Percentiles rank a stretch among this genome's conserved stretches.
phyloP scores from a whole-genome alignment of 495 filamentous ascomycete genomes.

The Penicillium egyptiacum region DNA sequence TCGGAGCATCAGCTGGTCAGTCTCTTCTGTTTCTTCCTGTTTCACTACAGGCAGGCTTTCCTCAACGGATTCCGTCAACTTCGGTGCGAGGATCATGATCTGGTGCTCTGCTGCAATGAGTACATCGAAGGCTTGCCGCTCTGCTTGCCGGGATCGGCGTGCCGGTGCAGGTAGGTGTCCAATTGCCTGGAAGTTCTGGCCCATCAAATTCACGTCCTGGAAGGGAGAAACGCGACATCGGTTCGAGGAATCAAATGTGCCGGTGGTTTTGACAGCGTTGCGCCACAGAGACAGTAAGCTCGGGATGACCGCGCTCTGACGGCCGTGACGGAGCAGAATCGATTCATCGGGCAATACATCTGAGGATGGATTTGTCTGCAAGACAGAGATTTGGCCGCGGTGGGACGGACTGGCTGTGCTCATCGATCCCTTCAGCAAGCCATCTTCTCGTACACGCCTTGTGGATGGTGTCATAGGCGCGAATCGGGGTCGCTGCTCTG shows the following conservation, averaged over 20 bases:
- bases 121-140: constrained; percentile 55
- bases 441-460: constrained; percentile 58
- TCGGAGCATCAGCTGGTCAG: constrained; percentile 47
- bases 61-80: constrained; percentile 33
- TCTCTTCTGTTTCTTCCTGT: constrained; percentile 26
- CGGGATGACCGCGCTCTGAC: constrained; percentile 60
- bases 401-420: constrained; percentile 34
- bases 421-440: constrained; percentile 50
- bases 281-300: constrained; percentile 68
- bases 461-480: constrained; percentile 86
- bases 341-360: constrained; percentile 60
- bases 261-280: constrained; percentile 57
- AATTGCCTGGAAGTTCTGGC: constrained; percentile 63
- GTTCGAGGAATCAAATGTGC: constrained; percentile 53
- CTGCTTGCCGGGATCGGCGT: constrained; percentile 35
- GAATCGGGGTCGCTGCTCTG: constrained; percentile 56
- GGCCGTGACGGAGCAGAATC: constrained; percentile 66
- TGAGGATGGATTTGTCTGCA: constrained; percentile 44
- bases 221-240: constrained; percentile 46
- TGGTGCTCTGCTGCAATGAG: constrained; percentile 65
- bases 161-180: constrained; percentile 49
- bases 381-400: constrained; percentile 67
- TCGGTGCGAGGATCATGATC: constrained; percentile 55
- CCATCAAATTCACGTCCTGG: constrained; percentile 58
- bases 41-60: constrained; percentile 12